These are phyloP conservation scores for Ilyonectria mors-panacis DNA, from an alignment of 2,329 filamentous ascomycete species.

Conservation along the genomic window DNA sequence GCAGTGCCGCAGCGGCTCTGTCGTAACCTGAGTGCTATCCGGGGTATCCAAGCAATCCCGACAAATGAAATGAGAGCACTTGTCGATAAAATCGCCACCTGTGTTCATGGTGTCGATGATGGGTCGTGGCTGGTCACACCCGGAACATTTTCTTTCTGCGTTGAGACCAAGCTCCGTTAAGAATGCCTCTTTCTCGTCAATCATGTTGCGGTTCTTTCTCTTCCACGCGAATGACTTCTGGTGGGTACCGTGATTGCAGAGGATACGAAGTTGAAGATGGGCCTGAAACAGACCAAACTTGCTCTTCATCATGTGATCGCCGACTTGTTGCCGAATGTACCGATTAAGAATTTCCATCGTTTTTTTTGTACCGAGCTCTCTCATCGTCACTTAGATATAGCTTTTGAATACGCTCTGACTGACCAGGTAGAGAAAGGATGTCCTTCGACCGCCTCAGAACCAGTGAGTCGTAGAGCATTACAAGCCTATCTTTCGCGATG, in stretches of 20 bases:
- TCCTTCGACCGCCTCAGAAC: slow-evolving; percentile 61
- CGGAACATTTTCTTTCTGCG: slow-evolving; percentile 47
- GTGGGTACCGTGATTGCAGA: slow-evolving; percentile 67
- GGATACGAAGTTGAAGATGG: slow-evolving; percentile 61
- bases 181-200: slow-evolving; percentile 51
- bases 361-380: slow-evolving; percentile 52
- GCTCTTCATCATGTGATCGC: slow-evolving; percentile 51
- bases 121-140: slow-evolving; percentile 54
- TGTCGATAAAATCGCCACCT: slow-evolving; percentile 38
- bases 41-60: slow-evolving; percentile 46
- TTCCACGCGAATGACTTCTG: slow-evolving; percentile 62
- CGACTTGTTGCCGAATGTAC: slow-evolving; percentile 55
- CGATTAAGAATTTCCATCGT: slow-evolving; percentile 57
- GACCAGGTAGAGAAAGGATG: slow-evolving; percentile 54
- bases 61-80: slow-evolving; percentile 52
- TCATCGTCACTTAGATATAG: slow-evolving; percentile 21
- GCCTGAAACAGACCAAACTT: slow-evolving; percentile 63
- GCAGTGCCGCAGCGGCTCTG: background rate
- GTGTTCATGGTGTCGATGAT: slow-evolving; percentile 43
- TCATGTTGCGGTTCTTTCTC: slow-evolving; percentile 39
- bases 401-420: slow-evolving; percentile 1
- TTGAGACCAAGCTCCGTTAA: slow-evolving; percentile 39
- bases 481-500: slow-evolving; percentile 49
- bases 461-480: slow-evolving; percentile 55
- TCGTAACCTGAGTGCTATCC: slow-evolving; percentile 29